phyloP scores from a whole-genome alignment of 148 eudicot species.

The Dysphania ambrosioides region DNA sequence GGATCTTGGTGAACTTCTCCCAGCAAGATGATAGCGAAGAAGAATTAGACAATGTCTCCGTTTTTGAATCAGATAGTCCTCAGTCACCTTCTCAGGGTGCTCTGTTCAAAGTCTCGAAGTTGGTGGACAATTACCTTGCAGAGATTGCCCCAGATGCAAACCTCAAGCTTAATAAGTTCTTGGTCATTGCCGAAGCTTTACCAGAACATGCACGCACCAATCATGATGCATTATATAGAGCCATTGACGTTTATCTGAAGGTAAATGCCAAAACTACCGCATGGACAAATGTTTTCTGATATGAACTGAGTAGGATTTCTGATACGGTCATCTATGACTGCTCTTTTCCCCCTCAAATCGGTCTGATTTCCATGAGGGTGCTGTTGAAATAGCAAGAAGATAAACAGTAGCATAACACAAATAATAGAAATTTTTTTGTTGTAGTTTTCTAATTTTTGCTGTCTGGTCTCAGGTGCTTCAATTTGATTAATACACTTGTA shows the following conservation, averaged over 20 bases:
- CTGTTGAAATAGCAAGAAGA: not conserved
- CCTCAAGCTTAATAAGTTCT: constrained; percentile 73
- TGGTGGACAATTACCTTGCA: constrained; percentile 80
- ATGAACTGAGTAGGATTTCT: not conserved
- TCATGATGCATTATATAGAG: constrained; percentile 84
- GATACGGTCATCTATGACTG: not conserved
- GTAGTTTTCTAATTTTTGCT: not conserved
- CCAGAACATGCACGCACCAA: constrained; percentile 73
- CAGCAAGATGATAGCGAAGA: constrained; percentile 86
- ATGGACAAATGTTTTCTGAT: not conserved
- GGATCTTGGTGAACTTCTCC: constrained; percentile 75
- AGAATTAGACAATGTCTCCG: constrained; percentile 61
- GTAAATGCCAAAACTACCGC: constrained; percentile 33
- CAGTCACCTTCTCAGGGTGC: constrained; percentile 80
- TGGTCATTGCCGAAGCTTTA: constrained; percentile 72
- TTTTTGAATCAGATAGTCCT: constrained; percentile 67
- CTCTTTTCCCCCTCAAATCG: not conserved
- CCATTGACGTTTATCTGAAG: constrained; percentile 86
- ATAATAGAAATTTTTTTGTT: not conserved
- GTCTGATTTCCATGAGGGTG: not conserved
- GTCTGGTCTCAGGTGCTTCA: not conserved
- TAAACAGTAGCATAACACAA: not conserved
- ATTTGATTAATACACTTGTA: not conserved
- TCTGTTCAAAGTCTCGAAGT: constrained; percentile 66
- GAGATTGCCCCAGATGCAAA: constrained; percentile 95